A percentile compares a stretch with the other conserved stretches of the same genome.
phyloP scores from a whole-genome alignment of 2,329 filamentous ascomycete species.

The Fusarium anguioides region DNA sequence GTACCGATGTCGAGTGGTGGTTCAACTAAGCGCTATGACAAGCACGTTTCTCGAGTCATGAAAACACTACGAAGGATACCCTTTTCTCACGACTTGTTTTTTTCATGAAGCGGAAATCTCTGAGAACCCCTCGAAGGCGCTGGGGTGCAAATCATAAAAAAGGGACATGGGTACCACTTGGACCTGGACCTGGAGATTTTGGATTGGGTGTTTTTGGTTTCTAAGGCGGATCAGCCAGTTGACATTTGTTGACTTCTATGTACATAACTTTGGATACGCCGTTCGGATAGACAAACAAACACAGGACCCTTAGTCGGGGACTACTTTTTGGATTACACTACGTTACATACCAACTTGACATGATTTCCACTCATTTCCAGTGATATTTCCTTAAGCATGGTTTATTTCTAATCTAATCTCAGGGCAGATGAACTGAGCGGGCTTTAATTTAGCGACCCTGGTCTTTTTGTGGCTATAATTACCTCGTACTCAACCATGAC shows the following conservation, averaged over 20 bases:
- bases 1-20: conserved; percentile 57
- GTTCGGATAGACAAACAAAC: conserved; percentile 33
- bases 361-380: background rate
- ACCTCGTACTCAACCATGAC: background rate
- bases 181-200: conserved; percentile 29
- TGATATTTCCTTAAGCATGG: conserved; percentile 15
- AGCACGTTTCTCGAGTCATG: conserved; percentile 12
- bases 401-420: conserved; percentile 16
- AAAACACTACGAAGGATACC: conserved; percentile 28
- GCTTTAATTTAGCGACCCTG: conserved; percentile 14
- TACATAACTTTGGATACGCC: conserved; percentile 36
- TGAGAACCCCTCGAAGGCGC: conserved; percentile 32
- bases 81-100: conserved; percentile 37
- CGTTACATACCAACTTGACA: too few relatives aligned
- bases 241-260: conserved; percentile 38
- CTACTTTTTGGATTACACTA: conserved; percentile 9
- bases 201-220: conserved; percentile 44
- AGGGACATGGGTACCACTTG: conserved; percentile 2
- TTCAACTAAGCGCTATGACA: conserved; percentile 53
- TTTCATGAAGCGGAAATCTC: conserved; percentile 43
- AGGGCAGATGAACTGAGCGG: conserved; percentile 16
- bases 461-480: background rate
- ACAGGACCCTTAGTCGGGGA: conserved; percentile 14
- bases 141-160: conserved; percentile 32
- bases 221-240: conserved; percentile 36